Evolutionary conservation across 2,329 filamentous ascomycete species (phyloP).

Genomic region (Sporothrix mexicana): DNA sequence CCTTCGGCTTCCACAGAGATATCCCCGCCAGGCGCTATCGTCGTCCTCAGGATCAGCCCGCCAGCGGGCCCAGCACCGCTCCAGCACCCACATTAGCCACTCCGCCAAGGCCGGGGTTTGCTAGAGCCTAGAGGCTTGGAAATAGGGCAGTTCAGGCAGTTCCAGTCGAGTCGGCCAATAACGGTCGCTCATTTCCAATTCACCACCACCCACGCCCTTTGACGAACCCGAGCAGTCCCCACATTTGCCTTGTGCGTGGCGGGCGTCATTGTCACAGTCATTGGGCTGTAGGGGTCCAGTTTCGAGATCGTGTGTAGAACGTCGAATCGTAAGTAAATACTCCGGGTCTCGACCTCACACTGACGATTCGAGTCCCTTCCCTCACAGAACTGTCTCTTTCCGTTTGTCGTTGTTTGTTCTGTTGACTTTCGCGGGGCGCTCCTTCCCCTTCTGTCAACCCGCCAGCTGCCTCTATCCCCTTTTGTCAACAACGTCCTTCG

Average conservation of each 20-base stretch:
- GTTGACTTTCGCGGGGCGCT: too few species aligned
- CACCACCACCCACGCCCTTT: slow-evolving; percentile 17
- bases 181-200: slow-evolving; percentile 6
- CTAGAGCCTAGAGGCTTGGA: neutral
- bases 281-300: neutral
- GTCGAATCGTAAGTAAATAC: neutral
- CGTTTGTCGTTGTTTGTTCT: too few species aligned
- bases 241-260: neutral
- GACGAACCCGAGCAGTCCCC: slow-evolving; percentile 13
- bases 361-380: neutral
- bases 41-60: too few species aligned
- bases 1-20: neutral
- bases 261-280: neutral
- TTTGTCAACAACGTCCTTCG: too few species aligned
- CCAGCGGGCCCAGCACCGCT: too few species aligned
- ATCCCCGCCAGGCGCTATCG: too few species aligned
- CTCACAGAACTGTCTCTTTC: neutral
- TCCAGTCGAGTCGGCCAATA: slow-evolving; percentile 3
- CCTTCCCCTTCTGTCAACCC: too few species aligned
- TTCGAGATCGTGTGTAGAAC: slow-evolving; percentile 1
- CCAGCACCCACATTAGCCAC: neutral
- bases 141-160: neutral
- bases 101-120: slow-evolving; percentile 10
- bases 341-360: neutral
- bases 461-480: too few species aligned